Evolutionary conservation across 2,329 filamentous ascomycete genomes (phyloP).

Genomic region (Fusarium duplospermum): DNA sequence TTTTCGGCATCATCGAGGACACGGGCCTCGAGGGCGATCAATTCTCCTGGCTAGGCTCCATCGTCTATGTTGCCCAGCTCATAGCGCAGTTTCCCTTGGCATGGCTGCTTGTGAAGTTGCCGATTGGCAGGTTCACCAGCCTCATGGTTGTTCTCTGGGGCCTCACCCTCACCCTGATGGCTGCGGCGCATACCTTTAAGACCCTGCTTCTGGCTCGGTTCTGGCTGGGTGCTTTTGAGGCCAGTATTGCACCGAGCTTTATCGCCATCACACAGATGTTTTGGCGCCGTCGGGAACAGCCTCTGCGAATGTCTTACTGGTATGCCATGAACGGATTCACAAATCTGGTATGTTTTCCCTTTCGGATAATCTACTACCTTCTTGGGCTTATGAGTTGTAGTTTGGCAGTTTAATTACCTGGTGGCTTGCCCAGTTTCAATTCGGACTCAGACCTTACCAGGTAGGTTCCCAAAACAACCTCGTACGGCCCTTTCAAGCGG

Average conservation of each 20-base stretch:
- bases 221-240: slow-evolving; percentile 57
- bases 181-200: slow-evolving; percentile 59
- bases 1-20: slow-evolving; percentile 35
- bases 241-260: slow-evolving; percentile 59
- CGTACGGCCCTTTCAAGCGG: accelerated
- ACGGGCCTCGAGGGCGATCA: slow-evolving; percentile 20
- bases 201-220: slow-evolving; percentile 57
- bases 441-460: slow-evolving; percentile 31
- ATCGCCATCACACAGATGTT: slow-evolving; percentile 58
- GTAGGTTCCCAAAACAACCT: background rate
- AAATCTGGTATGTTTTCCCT: slow-evolving; percentile 8
- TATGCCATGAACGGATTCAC: slow-evolving; percentile 37
- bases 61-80: slow-evolving; percentile 66
- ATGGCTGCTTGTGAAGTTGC: slow-evolving; percentile 60
- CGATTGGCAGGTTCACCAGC: slow-evolving; percentile 63
- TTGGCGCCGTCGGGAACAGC: slow-evolving; percentile 34
- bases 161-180: slow-evolving; percentile 55
- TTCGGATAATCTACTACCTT: accelerated
- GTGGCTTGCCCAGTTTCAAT: slow-evolving; percentile 30
- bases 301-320: slow-evolving; percentile 32
- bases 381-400: background rate
- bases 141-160: slow-evolving; percentile 63
- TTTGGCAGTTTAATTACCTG: slow-evolving; percentile 34
- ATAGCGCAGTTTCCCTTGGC: slow-evolving; percentile 64
- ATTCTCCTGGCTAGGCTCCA: slow-evolving; percentile 66